A percentile compares a stretch with the other conserved stretches of the same genome.
These are phyloP conservation scores for Silene uniflora DNA, from an alignment of 148 eudicot species.

Conservation along the genomic window DNA sequence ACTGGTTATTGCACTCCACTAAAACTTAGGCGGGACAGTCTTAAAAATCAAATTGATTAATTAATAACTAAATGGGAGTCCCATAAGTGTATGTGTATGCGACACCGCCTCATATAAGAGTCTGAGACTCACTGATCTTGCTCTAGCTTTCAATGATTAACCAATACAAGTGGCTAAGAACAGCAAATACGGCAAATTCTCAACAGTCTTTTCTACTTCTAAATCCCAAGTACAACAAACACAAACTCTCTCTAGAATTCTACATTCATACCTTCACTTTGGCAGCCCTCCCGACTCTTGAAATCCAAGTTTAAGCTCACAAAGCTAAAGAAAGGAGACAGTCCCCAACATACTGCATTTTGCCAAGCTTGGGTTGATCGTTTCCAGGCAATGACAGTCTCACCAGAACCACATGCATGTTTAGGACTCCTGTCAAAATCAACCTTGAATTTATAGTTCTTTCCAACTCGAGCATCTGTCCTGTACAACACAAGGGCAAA, in stretches of 20 bases:
- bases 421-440: constrained; percentile 24
- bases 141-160: no score
- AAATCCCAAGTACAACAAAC: neutral
- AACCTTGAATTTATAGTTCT: no score
- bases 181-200: no score
- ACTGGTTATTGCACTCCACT: no score
- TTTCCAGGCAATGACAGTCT: neutral
- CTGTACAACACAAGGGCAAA: constrained; percentile 96
- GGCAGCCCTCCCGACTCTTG: neutral
- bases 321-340: constrained; percentile 1
- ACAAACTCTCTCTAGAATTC: neutral
- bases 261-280: neutral
- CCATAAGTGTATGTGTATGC: no score
- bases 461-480: constrained; percentile 48
- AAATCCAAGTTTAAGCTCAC: neutral
- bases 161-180: no score
- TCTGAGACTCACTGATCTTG: no score
- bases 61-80: no score
- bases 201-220: no score
- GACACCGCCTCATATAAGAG: no score
- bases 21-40: no score
- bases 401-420: constrained; percentile 19
- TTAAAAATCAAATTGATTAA: no score
- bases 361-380: constrained; percentile 40
- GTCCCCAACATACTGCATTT: constrained; percentile 26